Evolutionary conservation across 306 rosid genomes (phyloP), one percentile per base, ranked within the genome.

Genomic region (Pyrus betulifolia): DNA sequence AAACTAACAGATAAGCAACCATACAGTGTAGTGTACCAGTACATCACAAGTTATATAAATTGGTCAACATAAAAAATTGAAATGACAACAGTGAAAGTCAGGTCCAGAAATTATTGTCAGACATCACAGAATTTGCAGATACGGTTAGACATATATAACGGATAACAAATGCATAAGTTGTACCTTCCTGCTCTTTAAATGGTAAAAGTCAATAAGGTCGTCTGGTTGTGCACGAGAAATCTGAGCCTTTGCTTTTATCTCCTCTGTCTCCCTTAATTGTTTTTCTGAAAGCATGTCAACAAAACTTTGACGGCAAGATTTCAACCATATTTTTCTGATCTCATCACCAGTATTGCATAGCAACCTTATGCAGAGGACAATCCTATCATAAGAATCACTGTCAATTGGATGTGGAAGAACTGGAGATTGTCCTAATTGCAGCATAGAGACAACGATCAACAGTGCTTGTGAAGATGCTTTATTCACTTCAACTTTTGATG

Each of bases 161-260:
- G 12, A 25, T 3, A 65, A 51, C 12, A 11, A 65, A 40, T 49
- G 40, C 27, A n/a, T 4, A 52, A 51, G 30, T 17, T 51, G 18
- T 83, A 90, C 96, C 92, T 90, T 90, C 85, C 91, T 86, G 87
- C 93, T 88, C 87, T 90, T 90, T 83, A 90, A 70, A 85, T 90
- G 96, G 84, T 88, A 88, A 70, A 90, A 90, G 55, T 90, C 96
- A 79, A 90, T 90, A 46, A 90, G 96, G 78, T 90, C 96, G 45
- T 90, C 96, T 3, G 93, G 96, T 76, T 90, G 96, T 25, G 92
- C 91, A 82, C 86, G 75, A 57, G 89, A 83, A 55, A 86, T 86
- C 71, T 85, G 91, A 44, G 92, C 87, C 88, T 83, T 88, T 1
- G 92, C 89, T 76, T 82, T 88, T 69, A 80, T 78, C 71, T 90